Conservation (phyloP, 768 basidiomycete genomes). For the Lactarius vividus region DNA sequence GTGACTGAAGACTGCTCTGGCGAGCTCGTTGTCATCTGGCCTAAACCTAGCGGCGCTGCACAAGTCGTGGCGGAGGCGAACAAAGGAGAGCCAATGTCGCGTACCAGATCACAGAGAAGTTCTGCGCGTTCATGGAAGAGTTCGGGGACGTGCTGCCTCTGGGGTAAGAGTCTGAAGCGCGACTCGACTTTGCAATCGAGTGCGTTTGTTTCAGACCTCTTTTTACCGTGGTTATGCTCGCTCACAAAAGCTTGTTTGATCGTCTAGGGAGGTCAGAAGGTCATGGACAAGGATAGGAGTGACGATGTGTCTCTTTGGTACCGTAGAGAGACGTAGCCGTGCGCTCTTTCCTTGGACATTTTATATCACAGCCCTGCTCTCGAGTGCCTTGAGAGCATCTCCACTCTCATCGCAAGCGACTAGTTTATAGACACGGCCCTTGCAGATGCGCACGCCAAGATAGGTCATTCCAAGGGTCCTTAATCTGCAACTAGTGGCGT, state of each 20-base stretch:
- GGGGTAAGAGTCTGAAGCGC: no score
- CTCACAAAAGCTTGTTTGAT: no score
- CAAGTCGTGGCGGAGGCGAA: slow-evolving; percentile 68
- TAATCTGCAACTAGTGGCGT: slow-evolving; percentile 43
- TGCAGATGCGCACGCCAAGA: slow-evolving; percentile 89
- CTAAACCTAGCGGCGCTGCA: slow-evolving; percentile 61
- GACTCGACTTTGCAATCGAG: no score
- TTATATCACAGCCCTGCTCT: slow-evolving; percentile 60
- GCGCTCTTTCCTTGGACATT: no score
- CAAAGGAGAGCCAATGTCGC: slow-evolving; percentile 71
- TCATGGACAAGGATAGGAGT: no score
- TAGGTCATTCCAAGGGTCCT: slow-evolving; percentile 63
- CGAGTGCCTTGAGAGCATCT: slow-evolving; percentile 38
- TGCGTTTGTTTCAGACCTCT: no score
- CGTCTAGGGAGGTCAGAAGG: no score
- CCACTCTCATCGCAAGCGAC: slow-evolving; percentile 56
- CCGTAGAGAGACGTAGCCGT: no score
- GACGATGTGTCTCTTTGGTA: no score
- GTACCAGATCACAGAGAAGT: slow-evolving; percentile 84
- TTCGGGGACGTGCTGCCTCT: slow-evolving; percentile 61
- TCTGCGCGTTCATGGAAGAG: slow-evolving; percentile 48
- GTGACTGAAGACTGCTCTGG: slow-evolving; percentile 73
- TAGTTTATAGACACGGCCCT: slow-evolving; percentile 82
- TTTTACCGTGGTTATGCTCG: no score
- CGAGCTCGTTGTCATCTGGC: slow-evolving; percentile 60